Conservation (phyloP, 2,329 filamentous ascomycete genomes). For the Allantophomopsis lycopodina region DNA sequence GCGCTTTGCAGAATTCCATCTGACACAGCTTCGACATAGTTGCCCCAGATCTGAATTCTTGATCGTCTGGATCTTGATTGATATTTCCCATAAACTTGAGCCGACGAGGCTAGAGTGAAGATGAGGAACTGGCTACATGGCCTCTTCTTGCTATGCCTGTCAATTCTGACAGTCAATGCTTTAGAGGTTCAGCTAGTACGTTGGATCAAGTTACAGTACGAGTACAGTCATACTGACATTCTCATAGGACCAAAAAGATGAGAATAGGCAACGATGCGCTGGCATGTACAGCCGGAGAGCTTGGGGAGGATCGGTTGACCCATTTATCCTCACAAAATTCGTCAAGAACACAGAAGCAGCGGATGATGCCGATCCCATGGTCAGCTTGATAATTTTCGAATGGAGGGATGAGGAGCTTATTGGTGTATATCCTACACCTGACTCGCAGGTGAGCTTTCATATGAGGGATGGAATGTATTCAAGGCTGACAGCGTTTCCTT, state of each 20-base stretch:
- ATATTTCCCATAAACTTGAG: neutral
- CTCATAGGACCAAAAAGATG: constrained; percentile 56
- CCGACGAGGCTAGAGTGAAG: constrained; percentile 16
- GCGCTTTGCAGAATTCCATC: too few species aligned
- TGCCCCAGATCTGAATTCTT: too few species aligned
- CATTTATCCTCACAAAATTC: constrained; percentile 80
- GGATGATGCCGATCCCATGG: constrained; percentile 55
- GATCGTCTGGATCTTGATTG: too few species aligned
- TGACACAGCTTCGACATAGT: too few species aligned
- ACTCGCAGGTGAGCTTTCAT: constrained; percentile 33
- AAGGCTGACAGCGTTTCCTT: neutral
- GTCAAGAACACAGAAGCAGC: constrained; percentile 41
- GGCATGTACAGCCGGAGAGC: constrained; percentile 86
- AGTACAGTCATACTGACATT: constrained; percentile 4
- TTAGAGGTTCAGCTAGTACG: constrained; percentile 45
- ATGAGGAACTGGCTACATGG: constrained; percentile 42
- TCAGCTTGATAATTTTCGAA: constrained; percentile 85
- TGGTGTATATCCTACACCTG: constrained; percentile 47
- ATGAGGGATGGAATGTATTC: too few species aligned
- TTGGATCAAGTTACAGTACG: neutral
- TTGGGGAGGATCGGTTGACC: constrained; percentile 81
- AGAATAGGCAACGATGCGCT: constrained; percentile 69
- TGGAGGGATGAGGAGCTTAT: constrained; percentile 77
- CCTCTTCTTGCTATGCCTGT: constrained; percentile 36
- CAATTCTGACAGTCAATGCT: constrained; percentile 36